These are phyloP conservation scores for Magnaporthales sp. DNA, from an alignment of 2,329 filamentous ascomycete species.

Conservation along the genomic window DNA sequence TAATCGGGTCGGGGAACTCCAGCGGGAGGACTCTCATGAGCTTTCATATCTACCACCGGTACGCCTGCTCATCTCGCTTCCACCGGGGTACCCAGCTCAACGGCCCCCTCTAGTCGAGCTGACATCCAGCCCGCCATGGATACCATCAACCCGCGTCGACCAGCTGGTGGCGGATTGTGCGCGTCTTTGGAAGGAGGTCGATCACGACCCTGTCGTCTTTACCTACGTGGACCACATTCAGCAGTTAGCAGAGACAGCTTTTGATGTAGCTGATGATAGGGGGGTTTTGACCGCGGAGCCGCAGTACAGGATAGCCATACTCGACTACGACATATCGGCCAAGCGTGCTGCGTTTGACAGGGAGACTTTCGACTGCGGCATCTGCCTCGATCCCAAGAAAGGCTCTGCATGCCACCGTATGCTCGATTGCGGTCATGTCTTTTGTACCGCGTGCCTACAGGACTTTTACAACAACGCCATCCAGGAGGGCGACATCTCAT, in stretches of 20 bases:
- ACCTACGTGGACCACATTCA: slow-evolving; percentile 56
- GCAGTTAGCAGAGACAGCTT: slow-evolving; percentile 49
- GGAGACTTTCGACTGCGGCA: slow-evolving; percentile 78
- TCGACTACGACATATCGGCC: slow-evolving; percentile 71
- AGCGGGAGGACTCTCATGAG: slow-evolving; percentile 33
- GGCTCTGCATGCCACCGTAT: slow-evolving; percentile 74
- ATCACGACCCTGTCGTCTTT: slow-evolving; percentile 50
- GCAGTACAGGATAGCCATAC: slow-evolving; percentile 58
- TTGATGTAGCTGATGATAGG: slow-evolving; percentile 42
- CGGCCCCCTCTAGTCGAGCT: slow-evolving; percentile 41
- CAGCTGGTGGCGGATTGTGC: slow-evolving; percentile 41
- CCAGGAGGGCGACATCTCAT: slow-evolving; percentile 69
- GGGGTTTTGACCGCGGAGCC: slow-evolving; percentile 43
- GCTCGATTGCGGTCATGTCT: slow-evolving; percentile 80
- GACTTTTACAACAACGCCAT: slow-evolving; percentile 90
- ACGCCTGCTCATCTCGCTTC: slow-evolving; percentile 42
- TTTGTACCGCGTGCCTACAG: slow-evolving; percentile 78
- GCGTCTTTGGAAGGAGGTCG: slow-evolving; percentile 53
- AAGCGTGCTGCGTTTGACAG: slow-evolving; percentile 69
- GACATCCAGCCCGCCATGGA: slow-evolving; percentile 48
- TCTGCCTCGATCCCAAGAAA: slow-evolving; percentile 90
- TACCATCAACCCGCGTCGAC: slow-evolving; percentile 37
- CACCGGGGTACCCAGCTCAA: slow-evolving; percentile 47
- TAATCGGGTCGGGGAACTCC: slow-evolving; percentile 7
- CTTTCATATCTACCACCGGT: slow-evolving; percentile 51